Base-by-base conservation (phyloP, 179 eudicot species). In the Carnegiea gigantea region DNA sequence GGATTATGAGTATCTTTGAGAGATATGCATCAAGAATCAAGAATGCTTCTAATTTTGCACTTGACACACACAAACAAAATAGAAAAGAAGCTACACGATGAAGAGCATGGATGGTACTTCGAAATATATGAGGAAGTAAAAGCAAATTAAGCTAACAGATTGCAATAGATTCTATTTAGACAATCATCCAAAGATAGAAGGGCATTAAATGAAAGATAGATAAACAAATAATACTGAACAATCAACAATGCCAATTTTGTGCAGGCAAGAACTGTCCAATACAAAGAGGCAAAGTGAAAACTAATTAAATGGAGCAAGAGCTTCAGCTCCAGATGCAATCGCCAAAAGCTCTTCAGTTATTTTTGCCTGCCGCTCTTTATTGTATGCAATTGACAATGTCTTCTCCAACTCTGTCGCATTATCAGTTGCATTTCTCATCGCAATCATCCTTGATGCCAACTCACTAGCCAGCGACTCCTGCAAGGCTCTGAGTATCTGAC, bases 401-500 rank as follows among this genome's bases (percentile, higher is more conserved):
- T 85, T 93, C 74, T 79, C 87, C 91, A 93, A 85, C 62, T 94
- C 97, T 48, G 78, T 78, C 5, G 98, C 97, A 80, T 92, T 93
- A 81, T 92, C 97, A 28, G 92, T 93, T 6, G 97, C 97, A 87
- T 77, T 91, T 53, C 88, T 92, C 97, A 91, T 91, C 0, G 97
- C 95, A 81, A 86, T 88, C 98, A 94, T 94, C 85, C 98, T 89
- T 2, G 97, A 81, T 0, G 98, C 94, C 49, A 94, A 90, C 91
- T 94, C 98, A 77, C 98, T 94, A 0, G 98, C 98, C 81, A 90
- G 62, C 0, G 95, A 93, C 81, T 94, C 98, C 88, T 91, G 97
- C 90, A 94, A 85, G 0, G 97, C 97, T 89, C 91, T 92, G 81
- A 94, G 82, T 80, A 94, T 93, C 92, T 94, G 98, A 77, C 97